phyloP scores from a whole-genome alignment of 441 rosid species.

The Mallotus repandus region DNA sequence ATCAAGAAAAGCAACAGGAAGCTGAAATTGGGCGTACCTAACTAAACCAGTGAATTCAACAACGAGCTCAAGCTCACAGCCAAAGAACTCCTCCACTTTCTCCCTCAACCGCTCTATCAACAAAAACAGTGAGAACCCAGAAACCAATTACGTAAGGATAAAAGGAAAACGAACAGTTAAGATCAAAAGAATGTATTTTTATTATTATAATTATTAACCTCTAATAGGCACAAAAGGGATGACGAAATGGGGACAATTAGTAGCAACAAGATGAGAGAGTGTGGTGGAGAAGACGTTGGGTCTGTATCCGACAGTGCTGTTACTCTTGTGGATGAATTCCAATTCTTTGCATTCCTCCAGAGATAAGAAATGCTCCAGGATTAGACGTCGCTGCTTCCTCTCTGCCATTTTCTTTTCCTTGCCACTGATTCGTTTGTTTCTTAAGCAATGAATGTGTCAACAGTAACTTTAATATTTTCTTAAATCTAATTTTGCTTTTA shows the following conservation, averaged over 20 bases:
- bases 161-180: neutral
- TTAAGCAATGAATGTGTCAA: no score
- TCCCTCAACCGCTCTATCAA: conserved; percentile 73
- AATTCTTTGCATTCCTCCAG: conserved; percentile 56
- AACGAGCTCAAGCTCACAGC: conserved; percentile 75
- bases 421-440: neutral
- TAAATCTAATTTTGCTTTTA: no score
- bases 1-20: neutral
- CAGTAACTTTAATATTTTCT: no score
- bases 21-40: conserved; percentile 41
- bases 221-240: conserved; percentile 72
- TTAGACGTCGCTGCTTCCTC: conserved; percentile 15
- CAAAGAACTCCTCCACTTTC: conserved; percentile 73
- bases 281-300: conserved; percentile 87
- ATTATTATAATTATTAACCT: conserved; percentile 34
- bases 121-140: conserved; percentile 16
- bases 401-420: neutral
- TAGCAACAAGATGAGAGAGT: conserved; percentile 88
- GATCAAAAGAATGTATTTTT: neutral
- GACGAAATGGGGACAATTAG: conserved; percentile 61
- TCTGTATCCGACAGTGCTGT: conserved; percentile 76
- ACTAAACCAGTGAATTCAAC: conserved; percentile 88
- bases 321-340: conserved; percentile 81
- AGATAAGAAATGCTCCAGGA: conserved; percentile 33
- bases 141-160: neutral